Conservation (phyloP, 768 basidiomycete species). For the Tephrocybe rancida region DNA sequence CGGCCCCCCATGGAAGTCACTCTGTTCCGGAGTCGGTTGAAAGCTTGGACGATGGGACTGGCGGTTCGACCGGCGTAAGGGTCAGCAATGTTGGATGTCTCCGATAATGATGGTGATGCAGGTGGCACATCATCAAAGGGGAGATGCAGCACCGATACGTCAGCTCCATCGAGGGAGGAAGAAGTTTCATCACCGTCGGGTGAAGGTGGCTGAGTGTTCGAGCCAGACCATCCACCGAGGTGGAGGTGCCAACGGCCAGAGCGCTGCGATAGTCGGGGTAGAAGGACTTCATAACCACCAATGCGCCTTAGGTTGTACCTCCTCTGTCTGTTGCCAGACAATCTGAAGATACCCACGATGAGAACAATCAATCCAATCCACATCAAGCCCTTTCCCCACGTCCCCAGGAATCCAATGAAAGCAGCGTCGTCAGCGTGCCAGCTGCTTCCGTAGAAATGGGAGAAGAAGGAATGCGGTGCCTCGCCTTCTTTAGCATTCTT, state of each 20-base stretch:
- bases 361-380: constrained; percentile 79
- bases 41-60: constrained; percentile 54
- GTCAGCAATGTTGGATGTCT: constrained; percentile 46
- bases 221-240: constrained; percentile 53
- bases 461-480: constrained; percentile 91
- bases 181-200: constrained; percentile 35
- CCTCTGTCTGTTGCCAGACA: constrained; percentile 59
- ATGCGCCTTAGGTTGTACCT: constrained; percentile 61
- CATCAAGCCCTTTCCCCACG: constrained; percentile 89
- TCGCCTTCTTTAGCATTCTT: constrained; percentile 88
- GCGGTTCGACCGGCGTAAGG: constrained; percentile 40
- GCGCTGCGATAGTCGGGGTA: constrained; percentile 73
- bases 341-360: constrained; percentile 65
- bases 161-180: constrained; percentile 46
- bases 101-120: constrained; percentile 57
- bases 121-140: constrained; percentile 51
- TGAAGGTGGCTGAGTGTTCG: constrained; percentile 49
- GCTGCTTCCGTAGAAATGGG: constrained; percentile 97
- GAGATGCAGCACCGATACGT: constrained; percentile 62
- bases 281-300: constrained; percentile 75
- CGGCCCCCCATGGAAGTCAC: constrained; percentile 48
- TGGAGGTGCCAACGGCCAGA: constrained; percentile 78
- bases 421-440: constrained; percentile 99
- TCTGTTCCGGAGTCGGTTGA: constrained; percentile 60
- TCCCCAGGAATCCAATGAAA: constrained; percentile 91